Evolutionary conservation across 2,329 filamentous ascomycete species (phyloP), one percentile per base, ranked within the genome.

Genomic region (Berkeleyomyces rouxiae): DNA sequence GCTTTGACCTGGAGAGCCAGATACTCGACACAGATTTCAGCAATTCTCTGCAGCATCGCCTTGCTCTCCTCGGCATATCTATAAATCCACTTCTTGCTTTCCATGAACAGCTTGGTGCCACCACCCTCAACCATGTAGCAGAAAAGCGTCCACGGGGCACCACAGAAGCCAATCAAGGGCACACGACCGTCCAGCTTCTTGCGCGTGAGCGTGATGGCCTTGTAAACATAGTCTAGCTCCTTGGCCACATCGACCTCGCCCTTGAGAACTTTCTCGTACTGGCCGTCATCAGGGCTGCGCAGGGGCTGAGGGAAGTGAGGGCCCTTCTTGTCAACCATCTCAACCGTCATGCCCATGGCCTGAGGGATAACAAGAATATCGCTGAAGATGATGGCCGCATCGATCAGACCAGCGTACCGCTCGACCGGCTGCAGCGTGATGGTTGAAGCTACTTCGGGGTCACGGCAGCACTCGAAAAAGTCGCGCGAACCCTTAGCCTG

Each of bases 51-150:
- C 67, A 99, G 76, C 67, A 99, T 75, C 65, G 79, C 83, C 77
- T 93, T 90, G 65, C 86, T 85, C 72, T 87, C 89, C 66, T 87
- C 79, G 0, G 87, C 81, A 70, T 96, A 90, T 74, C 83, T 90
- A 79, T 92, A 99, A 65, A 97, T 85, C 93, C 93, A 99, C 36
- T 88, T 95, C 81, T 99, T 99, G 70, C 84, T 87, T 75, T 96
- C 86, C 65, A 88, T 84, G 76, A 97, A 97, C 71, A 97, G 79
- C 78, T 97, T 97, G 68, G 87, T 95, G 51, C 93, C 93, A 58
- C 93, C 93, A 13, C 93, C 93, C 75, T 99, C 93, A 16, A 97
- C 90, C 93, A 99, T 99, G 77, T 99, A 99, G 77, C 92, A 96
- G 70, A 99, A 81, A 65, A 99, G 75, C 1, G 93, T 99, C 90